Conservation (phyloP, 208 protist species). For the Histomonas meleagridis region DNA sequence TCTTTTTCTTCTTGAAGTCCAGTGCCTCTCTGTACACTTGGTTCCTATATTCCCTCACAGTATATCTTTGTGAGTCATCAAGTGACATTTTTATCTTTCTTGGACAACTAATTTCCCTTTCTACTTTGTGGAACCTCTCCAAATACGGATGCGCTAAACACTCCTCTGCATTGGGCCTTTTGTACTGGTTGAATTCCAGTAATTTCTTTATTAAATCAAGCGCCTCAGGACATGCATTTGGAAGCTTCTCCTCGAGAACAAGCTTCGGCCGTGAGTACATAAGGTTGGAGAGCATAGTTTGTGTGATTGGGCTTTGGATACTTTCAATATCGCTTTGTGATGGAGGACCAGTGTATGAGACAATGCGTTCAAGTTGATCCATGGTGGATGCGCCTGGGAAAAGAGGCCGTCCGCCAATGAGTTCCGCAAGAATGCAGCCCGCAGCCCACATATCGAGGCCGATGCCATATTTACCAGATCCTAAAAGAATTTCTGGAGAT, state of each 20-base stretch:
- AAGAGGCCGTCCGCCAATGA: background rate
- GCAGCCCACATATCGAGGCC: background rate
- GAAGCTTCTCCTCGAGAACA: background rate
- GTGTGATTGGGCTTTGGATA: background rate
- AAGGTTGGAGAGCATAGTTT: background rate
- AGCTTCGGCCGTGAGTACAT: background rate
- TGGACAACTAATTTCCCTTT: background rate
- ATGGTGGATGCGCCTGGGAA: background rate
- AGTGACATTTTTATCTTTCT: background rate
- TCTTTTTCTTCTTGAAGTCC: background rate
- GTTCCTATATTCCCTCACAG: constrained; percentile 1
- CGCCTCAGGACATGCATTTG: background rate
- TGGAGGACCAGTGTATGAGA: background rate
- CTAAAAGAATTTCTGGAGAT: background rate
- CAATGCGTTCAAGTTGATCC: background rate
- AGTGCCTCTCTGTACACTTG: background rate
- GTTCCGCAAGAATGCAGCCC: background rate
- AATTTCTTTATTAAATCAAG: constrained; percentile 27
- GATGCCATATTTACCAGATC: background rate
- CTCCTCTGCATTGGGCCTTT: background rate
- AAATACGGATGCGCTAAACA: constrained; percentile 17
- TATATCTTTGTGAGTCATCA: background rate
- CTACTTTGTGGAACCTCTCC: background rate
- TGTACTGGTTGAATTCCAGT: background rate
- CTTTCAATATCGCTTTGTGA: background rate